Evolutionary conservation across 768 basidiomycete genomes (phyloP).

Genomic region (Xerocomellus chrysenteron): DNA sequence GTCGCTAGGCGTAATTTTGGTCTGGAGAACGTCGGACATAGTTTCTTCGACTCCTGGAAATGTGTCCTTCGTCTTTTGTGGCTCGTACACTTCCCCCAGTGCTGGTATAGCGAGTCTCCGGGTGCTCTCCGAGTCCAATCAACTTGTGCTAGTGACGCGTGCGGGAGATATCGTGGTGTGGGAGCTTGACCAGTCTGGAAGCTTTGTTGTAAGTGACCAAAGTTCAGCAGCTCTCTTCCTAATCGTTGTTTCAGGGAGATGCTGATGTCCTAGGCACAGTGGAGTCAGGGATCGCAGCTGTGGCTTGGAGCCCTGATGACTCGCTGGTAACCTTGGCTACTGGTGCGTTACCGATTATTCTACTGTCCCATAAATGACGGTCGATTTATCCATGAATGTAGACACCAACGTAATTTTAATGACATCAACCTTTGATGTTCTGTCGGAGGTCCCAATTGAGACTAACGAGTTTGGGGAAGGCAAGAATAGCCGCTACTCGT

Average conservation of each 20-base stretch:
- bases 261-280: conserved; percentile 83
- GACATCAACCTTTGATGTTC: conserved; percentile 85
- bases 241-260: conserved; percentile 19
- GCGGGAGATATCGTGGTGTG: conserved; percentile 83
- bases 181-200: conserved; percentile 47
- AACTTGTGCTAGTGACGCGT: conserved; percentile 63
- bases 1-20: conserved; percentile 53
- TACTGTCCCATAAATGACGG: background rate
- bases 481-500: conserved; percentile 25
- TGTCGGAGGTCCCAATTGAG: conserved; percentile 75
- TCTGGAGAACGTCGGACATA: conserved; percentile 47
- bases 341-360: conserved; percentile 41
- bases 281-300: conserved; percentile 79
- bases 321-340: conserved; percentile 81
- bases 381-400: conserved; percentile 37
- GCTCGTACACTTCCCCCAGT: conserved; percentile 18
- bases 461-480: conserved; percentile 85
- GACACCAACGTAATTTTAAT: conserved; percentile 83
- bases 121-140: conserved; percentile 69
- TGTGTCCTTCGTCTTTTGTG: conserved; percentile 21
- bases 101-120: conserved; percentile 61
- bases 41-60: conserved; percentile 9
- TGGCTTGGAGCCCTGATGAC: conserved; percentile 91
- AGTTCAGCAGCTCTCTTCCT: background rate
- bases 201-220: conserved; percentile 40